Evolutionary conservation across 805 yeast genomes (phyloP).

Genomic region (Myxozyma nipponensis): DNA sequence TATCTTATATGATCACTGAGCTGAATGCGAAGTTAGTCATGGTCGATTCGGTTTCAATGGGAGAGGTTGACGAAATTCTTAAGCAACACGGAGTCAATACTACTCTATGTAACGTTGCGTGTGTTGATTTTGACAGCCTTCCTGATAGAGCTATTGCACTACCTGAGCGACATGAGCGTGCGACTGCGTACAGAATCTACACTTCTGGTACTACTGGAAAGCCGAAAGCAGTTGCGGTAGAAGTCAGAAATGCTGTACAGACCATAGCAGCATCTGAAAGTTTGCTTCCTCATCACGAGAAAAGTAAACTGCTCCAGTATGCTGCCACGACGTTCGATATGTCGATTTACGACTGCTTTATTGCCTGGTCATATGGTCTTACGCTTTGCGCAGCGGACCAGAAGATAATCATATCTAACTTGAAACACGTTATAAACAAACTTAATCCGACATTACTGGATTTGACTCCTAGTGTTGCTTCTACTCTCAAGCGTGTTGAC

Average conservation of each 20-base stretch:
- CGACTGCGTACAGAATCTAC: conserved; percentile 27
- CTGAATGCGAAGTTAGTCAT: conserved; percentile 13
- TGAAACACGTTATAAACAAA: conserved; percentile 14
- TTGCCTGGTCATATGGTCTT: conserved; percentile 26
- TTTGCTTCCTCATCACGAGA: conserved; percentile 10
- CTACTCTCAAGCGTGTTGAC: conserved; percentile 10
- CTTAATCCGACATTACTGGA: conserved; percentile 25
- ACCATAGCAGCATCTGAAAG: conserved; percentile 20
- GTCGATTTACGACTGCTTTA: conserved; percentile 29
- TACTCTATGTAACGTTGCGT: conserved; percentile 3
- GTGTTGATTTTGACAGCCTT: conserved; percentile 1
- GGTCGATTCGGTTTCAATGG: conserved; percentile 1
- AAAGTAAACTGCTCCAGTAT: conserved; percentile 22
- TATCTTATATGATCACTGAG: conserved; percentile 18
- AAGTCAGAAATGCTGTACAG: conserved; percentile 21
- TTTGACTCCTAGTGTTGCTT: conserved; percentile 31
- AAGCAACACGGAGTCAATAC: background rate
- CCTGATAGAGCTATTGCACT: background rate
- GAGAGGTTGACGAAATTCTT: background rate
- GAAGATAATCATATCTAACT: conserved; percentile 14
- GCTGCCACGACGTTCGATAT: conserved; percentile 28
- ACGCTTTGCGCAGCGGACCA: conserved; percentile 27
- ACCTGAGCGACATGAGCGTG: background rate
- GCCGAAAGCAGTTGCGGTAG: conserved; percentile 29
- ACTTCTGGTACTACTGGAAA: conserved; percentile 30